phyloP scores from a whole-genome alignment of 2,329 filamentous ascomycete species.

The Hirsutella thompsonii region DNA sequence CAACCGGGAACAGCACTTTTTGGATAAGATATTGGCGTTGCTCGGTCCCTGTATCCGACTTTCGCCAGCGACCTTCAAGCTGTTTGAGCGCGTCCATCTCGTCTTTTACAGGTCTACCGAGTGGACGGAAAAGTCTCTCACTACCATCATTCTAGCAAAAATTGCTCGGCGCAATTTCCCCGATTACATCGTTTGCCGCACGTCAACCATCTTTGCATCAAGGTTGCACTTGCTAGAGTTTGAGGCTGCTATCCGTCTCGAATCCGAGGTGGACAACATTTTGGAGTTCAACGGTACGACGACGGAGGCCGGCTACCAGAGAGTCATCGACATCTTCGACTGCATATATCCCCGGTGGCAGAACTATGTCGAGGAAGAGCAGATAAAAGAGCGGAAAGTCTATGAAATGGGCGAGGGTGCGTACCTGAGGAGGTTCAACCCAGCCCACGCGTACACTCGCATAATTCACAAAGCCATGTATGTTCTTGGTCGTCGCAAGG shows the following conservation, averaged over 20 bases:
- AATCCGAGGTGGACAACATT: constrained; percentile 69
- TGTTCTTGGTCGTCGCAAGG: constrained; percentile 69
- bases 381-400: constrained; percentile 60
- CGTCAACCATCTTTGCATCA: constrained; percentile 75
- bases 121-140: constrained; percentile 95
- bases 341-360: constrained; percentile 74
- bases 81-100: constrained; percentile 89
- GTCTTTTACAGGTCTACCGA: constrained; percentile 94
- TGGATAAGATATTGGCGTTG: constrained; percentile 61
- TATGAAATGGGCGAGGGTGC: constrained; percentile 77
- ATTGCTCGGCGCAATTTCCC: constrained; percentile 83
- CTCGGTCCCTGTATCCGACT: constrained; percentile 79
- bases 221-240: constrained; percentile 71
- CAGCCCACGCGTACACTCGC: constrained; percentile 85
- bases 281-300: constrained; percentile 68
- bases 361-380: constrained; percentile 57
- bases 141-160: constrained; percentile 84
- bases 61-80: constrained; percentile 54
- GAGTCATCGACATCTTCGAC: constrained; percentile 60
- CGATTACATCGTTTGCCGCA: constrained; percentile 78
- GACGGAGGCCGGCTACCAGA: constrained; percentile 49
- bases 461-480: constrained; percentile 80
- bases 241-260: constrained; percentile 70
- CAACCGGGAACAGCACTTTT: constrained; percentile 62
- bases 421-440: constrained; percentile 80